Base-by-base conservation (phyloP, 2,329 filamentous ascomycete species). In the Catunica adiposa region DNA sequence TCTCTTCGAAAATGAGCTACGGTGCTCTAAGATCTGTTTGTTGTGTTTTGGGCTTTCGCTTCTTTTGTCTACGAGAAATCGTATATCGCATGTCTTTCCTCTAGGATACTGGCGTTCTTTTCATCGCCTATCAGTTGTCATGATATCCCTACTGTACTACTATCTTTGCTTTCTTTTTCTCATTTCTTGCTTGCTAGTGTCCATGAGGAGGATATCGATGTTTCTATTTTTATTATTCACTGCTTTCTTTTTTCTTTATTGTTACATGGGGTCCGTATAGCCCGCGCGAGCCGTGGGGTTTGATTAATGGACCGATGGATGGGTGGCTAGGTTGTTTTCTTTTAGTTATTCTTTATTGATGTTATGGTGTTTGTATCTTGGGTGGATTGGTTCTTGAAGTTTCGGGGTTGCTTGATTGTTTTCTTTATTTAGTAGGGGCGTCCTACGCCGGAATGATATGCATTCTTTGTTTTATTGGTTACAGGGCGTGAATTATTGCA, bases 111-210 rank as follows among this genome's bases (percentile, higher is more conserved):
- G 29, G 40, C n/a, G 40, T 47, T 23, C 42, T 47, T 37, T 53
- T 25, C 31, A 11, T 26, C 42, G n/a, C 29, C 47, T 17, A 48
- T 38, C 26, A 42, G 50, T 54, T 47, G 55, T 23, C 55, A 53
- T 57, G 55, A 57, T 57, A 54, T 53, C 55, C 46, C 44, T 46
- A 50, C 37, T 54, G 52, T 57, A 57, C 52, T 54, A 57, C 56
- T 54, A 57, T 54, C 54, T 55, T 51, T 53, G 51, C 20, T 56
- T 56, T 47, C 70, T 44, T 15, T 50, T 38, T 38, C n/a, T n/a
- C 3, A 2, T n/a, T 22, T 44, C 20, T 44, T 22, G 15, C 8
- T 17, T 44, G 11, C 17, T 22, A 44, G 40, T 44, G 40, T 44
- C 46, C 23, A 5, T 40, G 38, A 17, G 31, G 20, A 8, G 14